phyloP scores from a whole-genome alignment of 202 grass and related monocot genomes.

The Zoysia matrella region DNA sequence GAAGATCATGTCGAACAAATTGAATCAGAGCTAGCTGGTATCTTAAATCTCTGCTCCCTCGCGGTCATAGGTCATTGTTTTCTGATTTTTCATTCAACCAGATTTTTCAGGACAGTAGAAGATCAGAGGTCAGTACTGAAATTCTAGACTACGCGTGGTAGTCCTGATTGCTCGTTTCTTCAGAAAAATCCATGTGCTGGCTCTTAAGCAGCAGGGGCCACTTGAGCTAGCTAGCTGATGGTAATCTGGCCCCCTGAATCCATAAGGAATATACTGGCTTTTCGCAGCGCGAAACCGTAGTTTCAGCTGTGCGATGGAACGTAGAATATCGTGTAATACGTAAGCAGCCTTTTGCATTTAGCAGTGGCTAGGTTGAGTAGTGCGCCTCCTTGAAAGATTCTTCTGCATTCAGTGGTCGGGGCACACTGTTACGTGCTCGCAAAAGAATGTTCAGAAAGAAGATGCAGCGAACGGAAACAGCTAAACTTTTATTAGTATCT shows the following conservation, averaged over 20 bases:
- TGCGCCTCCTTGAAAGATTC: slow-evolving; percentile 30
- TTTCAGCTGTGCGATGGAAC: slow-evolving; percentile 9
- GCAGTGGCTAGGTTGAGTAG: slow-evolving; percentile 45
- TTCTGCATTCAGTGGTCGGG: slow-evolving; percentile 27
- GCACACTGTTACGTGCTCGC: slow-evolving; percentile 27
- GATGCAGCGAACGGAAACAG: slow-evolving; percentile 45
- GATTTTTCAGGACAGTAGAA: not conserved
- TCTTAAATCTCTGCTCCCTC: slow-evolving; percentile 4
- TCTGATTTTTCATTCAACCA: slow-evolving; percentile 10
- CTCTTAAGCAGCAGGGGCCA: slow-evolving; percentile 37
- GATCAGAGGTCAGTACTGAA: slow-evolving; percentile 12
- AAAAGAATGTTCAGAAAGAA: slow-evolving; percentile 28
- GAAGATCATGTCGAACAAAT: slow-evolving; percentile 28
- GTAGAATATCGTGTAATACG: slow-evolving; percentile 20
- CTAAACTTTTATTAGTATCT: slow-evolving; percentile 6
- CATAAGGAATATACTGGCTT: slow-evolving; percentile 44
- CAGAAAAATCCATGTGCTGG: slow-evolving; percentile 21
- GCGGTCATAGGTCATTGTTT: slow-evolving; percentile 26
- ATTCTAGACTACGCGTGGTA: slow-evolving; percentile 6
- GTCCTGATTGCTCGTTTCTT: not conserved
- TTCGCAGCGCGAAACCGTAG: slow-evolving; percentile 23
- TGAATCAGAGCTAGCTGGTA: slow-evolving; percentile 8
- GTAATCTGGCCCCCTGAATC: slow-evolving; percentile 44
- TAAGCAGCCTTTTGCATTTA: slow-evolving; percentile 37
- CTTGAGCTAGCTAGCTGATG: not conserved